phyloP scores from a whole-genome alignment of 78 protist genomes.

The Dictyostelium citrinum region DNA sequence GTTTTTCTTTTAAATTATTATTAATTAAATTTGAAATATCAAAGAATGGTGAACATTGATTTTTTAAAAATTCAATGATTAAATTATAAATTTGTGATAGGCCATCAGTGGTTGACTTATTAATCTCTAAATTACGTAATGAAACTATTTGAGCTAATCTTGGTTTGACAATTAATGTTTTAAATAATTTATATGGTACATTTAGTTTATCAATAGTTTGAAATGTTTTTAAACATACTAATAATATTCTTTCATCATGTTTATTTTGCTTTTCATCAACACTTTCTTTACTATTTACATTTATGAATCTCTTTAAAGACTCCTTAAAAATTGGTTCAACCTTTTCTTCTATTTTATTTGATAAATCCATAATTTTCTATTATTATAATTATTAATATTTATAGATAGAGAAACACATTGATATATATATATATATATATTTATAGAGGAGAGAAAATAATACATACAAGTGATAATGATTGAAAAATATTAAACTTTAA shows the following conservation, averaged over 20 bases:
- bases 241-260: slow-evolving; percentile 2
- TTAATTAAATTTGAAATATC: background rate
- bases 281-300: background rate
- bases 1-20: background rate
- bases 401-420: too few relatives aligned
- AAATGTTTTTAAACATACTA: slow-evolving; percentile 11
- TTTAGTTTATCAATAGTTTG: slow-evolving; percentile 29
- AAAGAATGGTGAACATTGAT: background rate
- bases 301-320: background rate
- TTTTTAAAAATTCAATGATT: background rate
- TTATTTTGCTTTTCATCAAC: background rate
- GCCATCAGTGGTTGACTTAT: slow-evolving; percentile 27
- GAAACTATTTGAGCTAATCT: background rate
- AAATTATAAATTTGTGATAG: slow-evolving; percentile 16
- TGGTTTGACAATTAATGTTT: slow-evolving; percentile 27
- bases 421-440: too few relatives aligned
- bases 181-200: slow-evolving; percentile 42
- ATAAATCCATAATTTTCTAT: slow-evolving; percentile 49
- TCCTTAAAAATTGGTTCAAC: slow-evolving; percentile 63
- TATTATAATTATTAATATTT: too few relatives aligned
- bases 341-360: slow-evolving; percentile 29
- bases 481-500: slow-evolving; percentile 25
- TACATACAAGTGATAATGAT: slow-evolving; percentile 11
- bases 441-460: too few relatives aligned
- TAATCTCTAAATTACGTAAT: slow-evolving; percentile 10